Evolutionary conservation across 768 basidiomycete genomes (phyloP), one percentile per base, ranked within the genome.

Genomic region (Paxillus ammoniavirescens): DNA sequence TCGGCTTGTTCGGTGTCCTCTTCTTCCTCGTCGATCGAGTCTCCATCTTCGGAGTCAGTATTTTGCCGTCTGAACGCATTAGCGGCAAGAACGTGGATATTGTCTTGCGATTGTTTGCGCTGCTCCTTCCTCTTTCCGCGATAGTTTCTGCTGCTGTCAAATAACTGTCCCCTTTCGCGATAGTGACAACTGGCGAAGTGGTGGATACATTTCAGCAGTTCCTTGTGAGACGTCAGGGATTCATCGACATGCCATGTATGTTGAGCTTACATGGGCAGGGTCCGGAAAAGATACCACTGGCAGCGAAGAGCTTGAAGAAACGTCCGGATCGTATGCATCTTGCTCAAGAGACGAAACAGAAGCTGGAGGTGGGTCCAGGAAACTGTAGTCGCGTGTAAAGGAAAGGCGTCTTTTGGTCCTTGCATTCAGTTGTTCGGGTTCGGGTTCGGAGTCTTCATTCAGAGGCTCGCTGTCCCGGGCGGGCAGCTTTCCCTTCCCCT

Each of bases 181-280:
- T 90, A 92, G 64, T 86, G 85, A 18, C 67, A 70, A 44, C 75
- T 77, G 21, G 80, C 68, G 50, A 78, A 79, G 58, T 80, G 69
- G 55, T 82, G 81, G 38, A 82, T 74, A 45, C 73, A 73, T 65
- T 82, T 82, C 45, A 82, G 57, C 26, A 82, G 53, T 50, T 82
- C 80, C 80, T 82, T 30, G 65, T 49, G 66, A 71, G 21, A 12
- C 17, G 42, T 72, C 35, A 68, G 51, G 14, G 28, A 18, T n/a
- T 17, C 10, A 38, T 28, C 7, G 37, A 35, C 21, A 21, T 42
- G 12, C 7, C 4, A 21, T 47, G 12, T n/a, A 8, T 9, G 42
- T 18, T 8, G 31, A 28, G 61, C 75, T 71, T 59, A 87, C 86
- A 43, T 84, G 75, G 37, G 82, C 80, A 35, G 83, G 84, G 15